Base-by-base conservation (phyloP, 1,284 basidiomycete genomes). In the Papiliotrema laurentii region DNA sequence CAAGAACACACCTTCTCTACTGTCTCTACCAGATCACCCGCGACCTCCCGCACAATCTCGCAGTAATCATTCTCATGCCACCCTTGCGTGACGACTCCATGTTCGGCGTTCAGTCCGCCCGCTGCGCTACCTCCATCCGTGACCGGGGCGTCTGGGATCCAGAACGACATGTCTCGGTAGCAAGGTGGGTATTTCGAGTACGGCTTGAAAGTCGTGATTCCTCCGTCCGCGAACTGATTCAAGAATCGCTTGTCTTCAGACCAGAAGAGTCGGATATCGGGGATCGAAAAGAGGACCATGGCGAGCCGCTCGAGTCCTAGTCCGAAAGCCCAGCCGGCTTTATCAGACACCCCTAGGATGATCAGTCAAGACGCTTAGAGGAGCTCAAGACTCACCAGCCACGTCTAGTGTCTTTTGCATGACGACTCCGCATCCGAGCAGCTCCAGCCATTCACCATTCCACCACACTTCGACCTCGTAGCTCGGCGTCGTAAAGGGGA, bases 261-360 rank as follows among this genome's bases (percentile, higher is more conserved):
- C 96, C 96, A 99, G 79, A 99, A 99, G 13, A 99, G 78, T n/a
- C 96, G 87, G 65, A 99, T 98, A 70, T 99, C 96, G 3, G 94
- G 96, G 49, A 98, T 96, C 16, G 85, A 87, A 75, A 87, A 98
- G 45, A 99, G 81, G 54, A 98, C 85, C 96, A 99, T 99, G 26
- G 94, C 92, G 59, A 98, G 96, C 22, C 96, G 83, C 69, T 99
- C 96, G 38, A 99, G 80, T 5, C 96, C 96, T 31, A 99, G 83
- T 14, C 96, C 96, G 64, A 97, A 98, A 0, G 96, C 96, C 96
- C 96, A 99, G 22, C 92, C 92, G 55, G 91, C 81, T 72, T 93
- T 93, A 64, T 87, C 75, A 0, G 80, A 76, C 3, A 91, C 82
- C 51, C 81, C 91, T 94, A 48, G 13, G 10, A 19, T 21, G n/a